These are phyloP conservation scores for Diaporthe citri DNA, from an alignment of 2,329 filamentous ascomycete genomes.

Conservation along the genomic window DNA sequence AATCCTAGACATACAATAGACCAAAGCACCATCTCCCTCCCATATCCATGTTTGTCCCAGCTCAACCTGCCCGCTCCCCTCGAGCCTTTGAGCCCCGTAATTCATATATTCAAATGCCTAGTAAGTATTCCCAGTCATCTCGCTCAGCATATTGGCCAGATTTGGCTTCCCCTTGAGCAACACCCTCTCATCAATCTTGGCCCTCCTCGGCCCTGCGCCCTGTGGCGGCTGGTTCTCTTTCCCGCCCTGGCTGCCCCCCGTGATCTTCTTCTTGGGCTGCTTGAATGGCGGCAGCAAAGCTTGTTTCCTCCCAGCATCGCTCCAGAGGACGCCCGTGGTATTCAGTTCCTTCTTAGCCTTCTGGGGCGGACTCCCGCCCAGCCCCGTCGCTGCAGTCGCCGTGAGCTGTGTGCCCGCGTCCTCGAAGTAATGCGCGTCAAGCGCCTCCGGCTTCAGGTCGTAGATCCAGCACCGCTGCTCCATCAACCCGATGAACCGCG, in stretches of 20 bases:
- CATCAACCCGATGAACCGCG: slow-evolving; percentile 81
- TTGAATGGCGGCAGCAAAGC: slow-evolving; percentile 13
- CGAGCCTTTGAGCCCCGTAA: not conserved
- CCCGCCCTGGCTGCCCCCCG: slow-evolving; percentile 34
- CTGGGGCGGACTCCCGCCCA: slow-evolving; percentile 39
- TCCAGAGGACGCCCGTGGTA: slow-evolving; percentile 37
- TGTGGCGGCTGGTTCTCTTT: slow-evolving; percentile 60
- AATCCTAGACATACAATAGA: slow-evolving; percentile 33
- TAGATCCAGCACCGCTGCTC: slow-evolving; percentile 84
- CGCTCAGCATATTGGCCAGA: slow-evolving; percentile 83
- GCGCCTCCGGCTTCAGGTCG: slow-evolving; percentile 74
- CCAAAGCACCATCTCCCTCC: slow-evolving; percentile 22
- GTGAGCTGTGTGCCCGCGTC: slow-evolving; percentile 65
- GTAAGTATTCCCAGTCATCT: slow-evolving; percentile 60
- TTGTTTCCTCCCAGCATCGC: slow-evolving; percentile 7
- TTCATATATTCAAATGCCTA: slow-evolving; percentile 32
- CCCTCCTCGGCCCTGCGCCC: slow-evolving; percentile 62
- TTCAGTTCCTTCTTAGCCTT: slow-evolving; percentile 40
- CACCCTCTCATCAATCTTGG: slow-evolving; percentile 70
- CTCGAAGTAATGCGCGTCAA: slow-evolving; percentile 77
- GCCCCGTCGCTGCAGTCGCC: slow-evolving; percentile 44
- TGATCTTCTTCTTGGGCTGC: slow-evolving; percentile 23
- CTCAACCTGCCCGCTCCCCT: not conserved
- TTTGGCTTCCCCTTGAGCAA: slow-evolving; percentile 77
- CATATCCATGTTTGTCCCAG: slow-evolving; percentile 7